phyloP scores from a whole-genome alignment of 345 rosid genomes.

The Acer saccharum region DNA sequence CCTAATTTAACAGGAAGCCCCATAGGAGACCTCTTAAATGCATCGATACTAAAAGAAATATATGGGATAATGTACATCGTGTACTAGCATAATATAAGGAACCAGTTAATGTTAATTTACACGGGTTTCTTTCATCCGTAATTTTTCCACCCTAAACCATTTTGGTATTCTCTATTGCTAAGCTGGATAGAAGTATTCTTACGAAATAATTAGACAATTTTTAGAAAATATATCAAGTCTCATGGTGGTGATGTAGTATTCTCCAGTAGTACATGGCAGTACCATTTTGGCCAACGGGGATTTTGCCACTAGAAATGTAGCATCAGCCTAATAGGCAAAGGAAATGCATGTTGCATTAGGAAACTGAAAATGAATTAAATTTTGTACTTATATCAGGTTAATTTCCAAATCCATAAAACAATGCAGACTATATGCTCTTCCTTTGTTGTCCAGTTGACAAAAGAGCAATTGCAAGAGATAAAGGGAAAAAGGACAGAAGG shows the following conservation, averaged over 20 bases:
- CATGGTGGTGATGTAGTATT: background rate
- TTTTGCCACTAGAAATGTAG: background rate
- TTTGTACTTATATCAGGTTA: background rate
- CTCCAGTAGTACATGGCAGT: background rate
- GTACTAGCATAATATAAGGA: slow-evolving; percentile 11
- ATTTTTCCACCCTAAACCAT: background rate
- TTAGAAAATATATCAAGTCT: background rate
- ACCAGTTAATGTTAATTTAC: background rate
- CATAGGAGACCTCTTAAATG: slow-evolving; percentile 86
- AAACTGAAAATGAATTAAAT: background rate
- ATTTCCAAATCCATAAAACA: background rate
- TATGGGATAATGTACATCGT: slow-evolving; percentile 13
- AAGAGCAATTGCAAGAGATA: background rate
- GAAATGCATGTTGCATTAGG: no score
- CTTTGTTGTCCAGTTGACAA: background rate
- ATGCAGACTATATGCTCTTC: background rate
- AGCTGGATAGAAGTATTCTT: background rate
- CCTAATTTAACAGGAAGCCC: slow-evolving; percentile 93
- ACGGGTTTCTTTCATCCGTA: background rate
- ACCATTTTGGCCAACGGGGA: background rate
- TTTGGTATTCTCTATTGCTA: background rate
- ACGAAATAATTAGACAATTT: background rate
- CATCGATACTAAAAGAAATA: slow-evolving; percentile 41
- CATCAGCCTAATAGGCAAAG: background rate
- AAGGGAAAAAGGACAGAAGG: background rate